A percentile compares a stretch with the other conserved stretches of the same genome.
Evolutionary conservation across 148 eudicot species (phyloP).

Genomic region (Simmondsia chinensis): DNA sequence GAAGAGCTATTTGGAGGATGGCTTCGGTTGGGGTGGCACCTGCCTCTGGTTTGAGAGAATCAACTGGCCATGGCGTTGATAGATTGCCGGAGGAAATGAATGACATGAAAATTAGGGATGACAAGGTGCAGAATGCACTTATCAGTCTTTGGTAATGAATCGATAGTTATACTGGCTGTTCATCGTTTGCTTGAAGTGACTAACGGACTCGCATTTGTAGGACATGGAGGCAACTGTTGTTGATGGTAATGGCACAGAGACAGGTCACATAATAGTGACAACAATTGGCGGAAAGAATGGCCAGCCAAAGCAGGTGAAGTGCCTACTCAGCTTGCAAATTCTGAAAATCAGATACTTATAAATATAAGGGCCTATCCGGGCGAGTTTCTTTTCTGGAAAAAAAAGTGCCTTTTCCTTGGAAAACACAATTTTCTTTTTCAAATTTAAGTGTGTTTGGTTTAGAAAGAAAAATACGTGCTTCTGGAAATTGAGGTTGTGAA

Average conservation of each 20-base stretch:
- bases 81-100: constrained; percentile 71
- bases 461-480: too few relatives aligned
- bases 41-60: constrained; percentile 37
- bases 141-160: neutral
- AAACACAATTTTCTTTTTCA: too few relatives aligned
- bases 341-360: neutral
- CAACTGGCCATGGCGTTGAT: constrained; percentile 39
- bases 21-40: constrained; percentile 52
- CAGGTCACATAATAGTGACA: constrained; percentile 80
- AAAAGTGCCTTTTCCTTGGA: too few relatives aligned
- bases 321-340: neutral
- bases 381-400: too few relatives aligned
- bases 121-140: constrained; percentile 29
- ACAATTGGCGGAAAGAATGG: constrained; percentile 73
- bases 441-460: too few relatives aligned
- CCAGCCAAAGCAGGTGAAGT: constrained; percentile 72
- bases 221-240: constrained; percentile 66
- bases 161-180: neutral
- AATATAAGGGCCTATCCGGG: neutral
- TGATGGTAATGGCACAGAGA: constrained; percentile 75
- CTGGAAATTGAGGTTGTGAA: too few relatives aligned
- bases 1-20: constrained; percentile 18
- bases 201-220: constrained; percentile 23
- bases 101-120: constrained; percentile 81
- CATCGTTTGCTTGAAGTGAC: neutral